These are phyloP conservation scores for Paramecium pentaurelia DNA, from an alignment of 73 alveolate species.

Conservation along the genomic window DNA sequence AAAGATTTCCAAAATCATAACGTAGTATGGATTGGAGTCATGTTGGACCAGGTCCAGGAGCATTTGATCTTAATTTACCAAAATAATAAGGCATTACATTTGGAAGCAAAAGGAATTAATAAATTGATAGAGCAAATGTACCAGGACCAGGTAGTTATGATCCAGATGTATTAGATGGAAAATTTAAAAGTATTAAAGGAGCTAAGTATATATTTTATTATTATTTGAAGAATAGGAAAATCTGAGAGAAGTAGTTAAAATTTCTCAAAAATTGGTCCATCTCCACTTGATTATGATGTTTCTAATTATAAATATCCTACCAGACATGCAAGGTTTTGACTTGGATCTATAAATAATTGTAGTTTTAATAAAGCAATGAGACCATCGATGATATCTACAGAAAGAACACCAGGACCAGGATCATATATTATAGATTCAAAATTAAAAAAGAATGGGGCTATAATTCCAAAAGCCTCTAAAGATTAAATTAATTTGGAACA, in stretches of 20 bases:
- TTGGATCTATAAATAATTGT: neutral
- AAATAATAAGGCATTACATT: neutral
- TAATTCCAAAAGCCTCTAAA: slow-evolving; percentile 3
- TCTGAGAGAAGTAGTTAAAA: slow-evolving; percentile 15
- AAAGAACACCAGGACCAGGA: slow-evolving; percentile 43
- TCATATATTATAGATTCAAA: neutral
- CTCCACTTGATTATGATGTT: slow-evolving; percentile 44
- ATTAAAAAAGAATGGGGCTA: neutral
- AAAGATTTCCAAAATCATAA: slow-evolving; percentile 33
- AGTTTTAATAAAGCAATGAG: neutral
- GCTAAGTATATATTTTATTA: neutral
- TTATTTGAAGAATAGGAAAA: neutral
- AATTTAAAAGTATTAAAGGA: neutral
- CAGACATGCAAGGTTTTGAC: neutral
- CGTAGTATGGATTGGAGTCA: neutral
- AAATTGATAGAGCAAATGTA: neutral
- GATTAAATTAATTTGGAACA: neutral
- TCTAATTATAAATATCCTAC: neutral
- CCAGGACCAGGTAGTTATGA: slow-evolving; percentile 49
- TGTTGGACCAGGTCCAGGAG: slow-evolving; percentile 38
- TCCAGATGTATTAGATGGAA: neutral
- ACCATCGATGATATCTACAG: neutral
- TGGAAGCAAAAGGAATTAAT: neutral
- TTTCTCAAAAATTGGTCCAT: neutral
- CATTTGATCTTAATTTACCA: neutral